Base-by-base conservation (phyloP, 768 basidiomycete species). In the Mycena rebaudengoi region DNA sequence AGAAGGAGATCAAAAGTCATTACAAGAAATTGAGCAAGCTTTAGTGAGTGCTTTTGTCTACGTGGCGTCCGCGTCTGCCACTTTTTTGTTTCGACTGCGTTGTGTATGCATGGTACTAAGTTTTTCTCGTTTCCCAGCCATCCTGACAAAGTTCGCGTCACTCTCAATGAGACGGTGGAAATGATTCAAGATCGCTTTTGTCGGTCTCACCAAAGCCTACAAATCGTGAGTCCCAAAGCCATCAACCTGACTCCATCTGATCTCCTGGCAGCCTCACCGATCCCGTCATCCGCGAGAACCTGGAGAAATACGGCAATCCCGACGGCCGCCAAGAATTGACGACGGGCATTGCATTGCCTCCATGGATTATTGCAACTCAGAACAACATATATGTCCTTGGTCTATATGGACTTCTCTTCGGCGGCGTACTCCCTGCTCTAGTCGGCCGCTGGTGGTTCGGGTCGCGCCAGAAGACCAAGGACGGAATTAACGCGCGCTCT, bases 371-470 rank as follows among this genome's bases (percentile, higher is more conserved):
- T 50, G 95, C 96, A 70, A 87, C 92, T 40, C 87, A 93, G 71
- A 98, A 99, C 77, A 95, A 91, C 64, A 85, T 93, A 28, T 96
- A 91, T 89, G 94, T 99, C 1, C 84, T 99, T 44, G 94, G 90
- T 21, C 79, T 87, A 13, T 99, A 99, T 71, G 97, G 90, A 3
- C 52, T 97, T 13, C 72, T 96, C n/a, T 90, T 99, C 52, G 98
- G 96, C 45, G 89, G 89, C 49, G 85, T 90, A 2, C 85, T 99
- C 21, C 98, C 98, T 25, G 86, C 85, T 37, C 81, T 97, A 45
- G 97, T 99, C 54, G 92, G 95, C 14, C 87, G 89, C 32, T 99
- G 98, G 98, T 99, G 98, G 98, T 99, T 98, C 72, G 94, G 95
- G 5, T 93, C 89, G 69, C 85, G 92, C 59, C 83, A 88, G 66